phyloP scores from a whole-genome alignment of 2,329 filamentous ascomycete genomes.

The Venturia asperata region DNA sequence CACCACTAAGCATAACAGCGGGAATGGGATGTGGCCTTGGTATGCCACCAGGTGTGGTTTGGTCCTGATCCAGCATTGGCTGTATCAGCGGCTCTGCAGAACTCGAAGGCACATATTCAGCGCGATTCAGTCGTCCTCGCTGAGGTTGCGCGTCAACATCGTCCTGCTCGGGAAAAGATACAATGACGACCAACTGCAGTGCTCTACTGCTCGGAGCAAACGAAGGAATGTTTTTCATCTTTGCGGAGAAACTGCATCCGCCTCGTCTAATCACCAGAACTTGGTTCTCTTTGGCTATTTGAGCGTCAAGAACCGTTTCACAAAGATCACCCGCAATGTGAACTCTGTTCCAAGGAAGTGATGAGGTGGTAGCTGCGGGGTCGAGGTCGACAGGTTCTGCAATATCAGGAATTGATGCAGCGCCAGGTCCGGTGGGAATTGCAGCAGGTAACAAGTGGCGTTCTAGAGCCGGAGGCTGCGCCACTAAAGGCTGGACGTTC shows the following conservation, averaged over 20 bases:
- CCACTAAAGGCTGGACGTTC: background rate
- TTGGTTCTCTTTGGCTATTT: slow-evolving; percentile 54
- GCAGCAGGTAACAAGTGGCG: slow-evolving; percentile 42
- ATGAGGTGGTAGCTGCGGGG: slow-evolving; percentile 33
- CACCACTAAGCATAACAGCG: slow-evolving; percentile 75
- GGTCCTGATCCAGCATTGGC: slow-evolving; percentile 69
- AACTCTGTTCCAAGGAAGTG: slow-evolving; percentile 61
- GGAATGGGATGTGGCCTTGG: slow-evolving; percentile 65
- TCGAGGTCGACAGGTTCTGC: slow-evolving; percentile 44
- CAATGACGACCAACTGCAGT: slow-evolving; percentile 74
- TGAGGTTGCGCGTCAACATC: slow-evolving; percentile 25
- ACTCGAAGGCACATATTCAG: slow-evolving; percentile 11
- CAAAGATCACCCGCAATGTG: slow-evolving; percentile 66
- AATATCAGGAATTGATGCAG: slow-evolving; percentile 63
- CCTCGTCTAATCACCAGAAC: slow-evolving; percentile 78
- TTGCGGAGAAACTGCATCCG: slow-evolving; percentile 74
- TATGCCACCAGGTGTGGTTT: slow-evolving; percentile 64
- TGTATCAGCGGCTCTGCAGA: slow-evolving; percentile 39
- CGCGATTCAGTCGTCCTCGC: slow-evolving; percentile 14
- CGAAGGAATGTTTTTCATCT: slow-evolving; percentile 76
- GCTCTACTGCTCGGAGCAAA: slow-evolving; percentile 55
- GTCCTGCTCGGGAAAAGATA: slow-evolving; percentile 45
- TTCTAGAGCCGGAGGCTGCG: slow-evolving; percentile 20
- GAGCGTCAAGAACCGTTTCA: slow-evolving; percentile 46
- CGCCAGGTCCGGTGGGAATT: slow-evolving; percentile 53